A percentile compares a stretch with the other conserved stretches of the same genome.
Evolutionary conservation across 2,329 filamentous ascomycete genomes (phyloP).

Genomic region (Trichoderma koningiopsis): DNA sequence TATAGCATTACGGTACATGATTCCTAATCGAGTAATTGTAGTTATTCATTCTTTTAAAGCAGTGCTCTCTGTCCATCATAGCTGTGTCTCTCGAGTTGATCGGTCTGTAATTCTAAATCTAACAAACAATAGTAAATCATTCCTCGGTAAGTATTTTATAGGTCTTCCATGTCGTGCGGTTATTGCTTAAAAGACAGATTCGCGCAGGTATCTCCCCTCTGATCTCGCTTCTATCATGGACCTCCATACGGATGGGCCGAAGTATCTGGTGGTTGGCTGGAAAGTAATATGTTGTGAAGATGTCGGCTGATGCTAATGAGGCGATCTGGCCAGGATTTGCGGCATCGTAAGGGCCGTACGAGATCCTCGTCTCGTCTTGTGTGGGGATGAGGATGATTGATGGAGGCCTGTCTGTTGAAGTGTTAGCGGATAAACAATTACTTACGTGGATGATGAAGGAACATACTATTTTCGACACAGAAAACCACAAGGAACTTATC

Average conservation of each 20-base stretch:
- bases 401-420: conserved; percentile 32
- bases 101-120: too few species aligned
- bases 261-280: conserved; percentile 34
- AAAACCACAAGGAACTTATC: conserved; percentile 64
- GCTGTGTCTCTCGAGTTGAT: not conserved
- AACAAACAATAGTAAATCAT: not conserved
- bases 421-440: not conserved
- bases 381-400: conserved; percentile 42
- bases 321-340: conserved; percentile 20
- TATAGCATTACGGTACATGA: conserved; percentile 7
- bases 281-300: conserved; percentile 33
- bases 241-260: conserved; percentile 54
- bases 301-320: conserved; percentile 25
- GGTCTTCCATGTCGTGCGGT: conserved; percentile 51
- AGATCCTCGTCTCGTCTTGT: conserved; percentile 38
- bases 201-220: conserved; percentile 52
- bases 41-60: not conserved
- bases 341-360: conserved; percentile 43
- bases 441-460: not conserved
- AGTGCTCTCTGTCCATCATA: not conserved
- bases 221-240: conserved; percentile 47
- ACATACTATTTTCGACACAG: conserved; percentile 46
- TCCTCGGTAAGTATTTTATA: conserved; percentile 43
- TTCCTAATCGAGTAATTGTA: not conserved
- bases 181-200: conserved; percentile 53